These are phyloP conservation scores for Suillus subaureus DNA, from an alignment of 768 basidiomycete genomes.

Conservation along the genomic window DNA sequence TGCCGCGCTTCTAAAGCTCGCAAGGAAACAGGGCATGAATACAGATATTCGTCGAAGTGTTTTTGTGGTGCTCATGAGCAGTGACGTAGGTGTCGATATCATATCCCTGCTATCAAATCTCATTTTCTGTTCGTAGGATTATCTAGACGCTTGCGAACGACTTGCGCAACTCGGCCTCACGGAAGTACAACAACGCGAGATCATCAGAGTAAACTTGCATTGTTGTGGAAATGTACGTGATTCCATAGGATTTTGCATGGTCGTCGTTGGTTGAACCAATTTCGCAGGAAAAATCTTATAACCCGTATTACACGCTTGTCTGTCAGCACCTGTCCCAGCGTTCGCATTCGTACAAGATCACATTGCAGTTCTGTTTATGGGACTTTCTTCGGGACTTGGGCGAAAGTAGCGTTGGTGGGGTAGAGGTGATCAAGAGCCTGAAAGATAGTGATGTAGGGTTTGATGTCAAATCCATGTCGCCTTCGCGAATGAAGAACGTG, in stretches of 20 bases:
- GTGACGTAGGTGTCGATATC: slow-evolving; percentile 66
- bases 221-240: slow-evolving; percentile 85
- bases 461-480: slow-evolving; percentile 56
- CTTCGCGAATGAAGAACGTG: slow-evolving; percentile 64
- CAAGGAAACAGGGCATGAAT: slow-evolving; percentile 97
- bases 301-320: slow-evolving; percentile 94
- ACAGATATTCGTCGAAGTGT: slow-evolving; percentile 91
- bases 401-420: slow-evolving; percentile 79
- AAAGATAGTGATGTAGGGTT: slow-evolving; percentile 47
- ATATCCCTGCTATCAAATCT: background rate
- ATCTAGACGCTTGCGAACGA: slow-evolving; percentile 93
- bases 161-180: slow-evolving; percentile 80
- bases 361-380: slow-evolving; percentile 94
- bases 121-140: slow-evolving; percentile 64
- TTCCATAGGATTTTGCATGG: background rate
- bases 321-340: slow-evolving; percentile 77
- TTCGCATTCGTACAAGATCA: slow-evolving; percentile 87
- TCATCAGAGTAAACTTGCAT: slow-evolving; percentile 88
- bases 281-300: slow-evolving; percentile 81
- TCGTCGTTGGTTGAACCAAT: slow-evolving; percentile 3
- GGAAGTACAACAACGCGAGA: slow-evolving; percentile 92
- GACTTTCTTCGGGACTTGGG: slow-evolving; percentile 94
- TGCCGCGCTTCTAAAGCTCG: slow-evolving; percentile 69
- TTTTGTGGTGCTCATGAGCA: slow-evolving; percentile 94
- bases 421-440: slow-evolving; percentile 67